phyloP scores from a whole-genome alignment of 2,329 filamentous ascomycete genomes.

The Penicillium janthinellum region DNA sequence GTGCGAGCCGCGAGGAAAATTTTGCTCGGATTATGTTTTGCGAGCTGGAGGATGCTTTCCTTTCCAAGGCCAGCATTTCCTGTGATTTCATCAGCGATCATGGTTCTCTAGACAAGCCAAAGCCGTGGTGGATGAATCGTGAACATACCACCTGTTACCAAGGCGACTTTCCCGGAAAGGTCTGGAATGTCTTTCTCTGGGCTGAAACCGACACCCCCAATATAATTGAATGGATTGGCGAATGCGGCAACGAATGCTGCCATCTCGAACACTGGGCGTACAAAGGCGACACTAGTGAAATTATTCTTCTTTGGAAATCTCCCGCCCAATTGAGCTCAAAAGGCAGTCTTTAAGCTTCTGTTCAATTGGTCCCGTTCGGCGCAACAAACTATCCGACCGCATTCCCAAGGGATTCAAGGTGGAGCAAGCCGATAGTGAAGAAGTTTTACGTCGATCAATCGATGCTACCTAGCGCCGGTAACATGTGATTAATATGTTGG shows the following conservation, averaged over 20 bases:
- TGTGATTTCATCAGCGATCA: conserved; percentile 9
- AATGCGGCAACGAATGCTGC: conserved; percentile 17
- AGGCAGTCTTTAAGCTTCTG: background rate
- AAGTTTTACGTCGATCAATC: background rate
- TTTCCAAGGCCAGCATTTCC: conserved; percentile 54
- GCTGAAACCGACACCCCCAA: conserved; percentile 29
- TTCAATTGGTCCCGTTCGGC: background rate
- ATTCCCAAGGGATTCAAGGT: background rate
- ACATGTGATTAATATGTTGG: too few species aligned
- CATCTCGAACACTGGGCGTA: conserved; percentile 9
- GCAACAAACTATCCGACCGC: background rate
- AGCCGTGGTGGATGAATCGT: background rate
- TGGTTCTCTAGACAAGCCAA: conserved; percentile 28
- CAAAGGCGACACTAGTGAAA: background rate
- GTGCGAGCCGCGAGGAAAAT: conserved; percentile 43
- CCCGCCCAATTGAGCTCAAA: background rate
- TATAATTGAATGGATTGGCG: conserved; percentile 22
- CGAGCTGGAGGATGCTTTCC: conserved; percentile 44
- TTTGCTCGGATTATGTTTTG: conserved; percentile 44
- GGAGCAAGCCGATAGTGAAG: background rate
- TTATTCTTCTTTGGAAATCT: background rate
- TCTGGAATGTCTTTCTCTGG: conserved; percentile 39
- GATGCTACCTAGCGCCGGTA: background rate
- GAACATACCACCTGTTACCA: conserved; percentile 40
- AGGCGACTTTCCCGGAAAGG: conserved; percentile 36